These are phyloP conservation scores for Oenanthe sinensis DNA, from an alignment of 129 eudicot species.

Conservation along the genomic window DNA sequence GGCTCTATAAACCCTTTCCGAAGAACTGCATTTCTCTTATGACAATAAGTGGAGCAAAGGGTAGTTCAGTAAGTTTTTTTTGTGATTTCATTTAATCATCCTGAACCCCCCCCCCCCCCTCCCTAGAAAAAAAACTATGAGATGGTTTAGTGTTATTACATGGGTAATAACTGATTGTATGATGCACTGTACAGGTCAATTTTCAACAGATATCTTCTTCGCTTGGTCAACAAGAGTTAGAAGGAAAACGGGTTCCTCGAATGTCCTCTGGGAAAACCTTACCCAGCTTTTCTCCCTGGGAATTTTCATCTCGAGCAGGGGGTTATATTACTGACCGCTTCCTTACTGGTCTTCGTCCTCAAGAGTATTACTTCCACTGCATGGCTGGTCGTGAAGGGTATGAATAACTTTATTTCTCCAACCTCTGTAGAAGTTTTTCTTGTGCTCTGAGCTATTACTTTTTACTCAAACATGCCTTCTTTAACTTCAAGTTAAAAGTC, in stretches of 20 bases:
- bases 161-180: conserved; percentile 6
- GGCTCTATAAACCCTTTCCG: conserved; percentile 75
- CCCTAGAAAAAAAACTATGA: not conserved
- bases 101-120: not conserved
- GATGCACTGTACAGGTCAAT: conserved; percentile 52
- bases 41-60: conserved; percentile 99
- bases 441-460: not conserved
- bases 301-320: conserved; percentile 81
- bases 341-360: conserved; percentile 87
- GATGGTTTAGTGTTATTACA: not conserved
- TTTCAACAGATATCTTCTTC: conserved; percentile 93
- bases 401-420: conserved; percentile 5
- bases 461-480: too few species aligned
- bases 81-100: not conserved
- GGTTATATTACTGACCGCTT: conserved; percentile 91
- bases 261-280: conserved; percentile 96
- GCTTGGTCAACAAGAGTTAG: conserved; percentile 97
- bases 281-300: conserved; percentile 93
- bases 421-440: not conserved
- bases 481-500: too few species aligned
- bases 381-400: conserved; percentile 99
- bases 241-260: conserved; percentile 96
- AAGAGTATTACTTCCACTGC: conserved; percentile 94
- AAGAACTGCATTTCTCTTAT: conserved; percentile 81
- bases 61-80: conserved; percentile 67